Conservation (phyloP, 1,284 basidiomycete genomes). For the Rhodotorula sp. region DNA sequence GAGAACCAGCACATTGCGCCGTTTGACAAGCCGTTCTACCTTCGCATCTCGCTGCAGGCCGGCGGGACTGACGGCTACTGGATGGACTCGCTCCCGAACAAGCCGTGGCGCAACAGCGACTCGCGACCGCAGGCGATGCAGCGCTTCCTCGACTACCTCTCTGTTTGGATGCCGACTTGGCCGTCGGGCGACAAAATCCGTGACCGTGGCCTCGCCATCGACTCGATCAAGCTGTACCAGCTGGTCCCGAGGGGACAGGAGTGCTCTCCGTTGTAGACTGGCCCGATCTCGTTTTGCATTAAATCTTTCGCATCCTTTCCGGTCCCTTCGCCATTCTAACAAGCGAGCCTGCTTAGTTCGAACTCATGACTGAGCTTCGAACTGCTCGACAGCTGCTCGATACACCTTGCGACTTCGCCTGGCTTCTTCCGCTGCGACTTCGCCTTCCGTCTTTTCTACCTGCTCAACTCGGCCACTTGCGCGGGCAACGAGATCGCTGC, state of each 20-base stretch:
- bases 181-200: slow-evolving; percentile 27
- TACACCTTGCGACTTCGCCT: too few relatives aligned
- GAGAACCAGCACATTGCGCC: slow-evolving; percentile 26
- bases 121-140: slow-evolving; percentile 21
- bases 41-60: slow-evolving; percentile 19
- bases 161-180: slow-evolving; percentile 20
- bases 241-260: neutral
- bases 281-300: too few relatives aligned
- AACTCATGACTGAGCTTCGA: too few relatives aligned
- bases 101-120: slow-evolving; percentile 33
- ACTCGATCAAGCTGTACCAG: slow-evolving; percentile 27
- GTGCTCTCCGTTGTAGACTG: neutral
- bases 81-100: slow-evolving; percentile 24
- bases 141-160: slow-evolving; percentile 15
- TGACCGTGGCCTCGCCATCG: slow-evolving; percentile 20
- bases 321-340: neutral
- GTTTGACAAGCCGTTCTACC: slow-evolving; percentile 26
- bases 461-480: too few relatives aligned
- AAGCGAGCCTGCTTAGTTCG: neutral
- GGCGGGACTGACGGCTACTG: slow-evolving; percentile 33
- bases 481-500: too few relatives aligned
- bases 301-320: neutral
- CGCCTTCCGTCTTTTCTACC: too few relatives aligned
- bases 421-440: too few relatives aligned
- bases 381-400: too few relatives aligned